A percentile compares a stretch with the other conserved stretches of the same genome.
Conservation (phyloP, 2,329 filamentous ascomycete genomes). For the Pseudocercospora fijiensis region DNA sequence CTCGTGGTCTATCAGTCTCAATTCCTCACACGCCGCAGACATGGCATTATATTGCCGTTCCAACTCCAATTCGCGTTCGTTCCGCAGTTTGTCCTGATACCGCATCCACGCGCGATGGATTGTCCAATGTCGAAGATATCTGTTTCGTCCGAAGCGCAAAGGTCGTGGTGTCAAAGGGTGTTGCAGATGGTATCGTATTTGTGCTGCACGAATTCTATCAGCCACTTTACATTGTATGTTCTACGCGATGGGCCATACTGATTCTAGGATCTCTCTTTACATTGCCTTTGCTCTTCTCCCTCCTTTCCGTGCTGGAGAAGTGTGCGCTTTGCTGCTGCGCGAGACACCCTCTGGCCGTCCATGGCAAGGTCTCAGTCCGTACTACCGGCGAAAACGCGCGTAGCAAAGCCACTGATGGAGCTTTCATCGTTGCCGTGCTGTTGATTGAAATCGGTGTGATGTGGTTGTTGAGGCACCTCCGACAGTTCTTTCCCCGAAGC, state of each 20-base stretch:
- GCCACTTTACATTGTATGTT: not conserved
- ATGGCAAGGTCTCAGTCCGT: constrained; percentile 19
- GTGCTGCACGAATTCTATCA: constrained; percentile 43
- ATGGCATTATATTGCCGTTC: constrained; percentile 80
- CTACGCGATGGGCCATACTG: constrained; percentile 25
- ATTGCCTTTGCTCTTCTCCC: constrained; percentile 35
- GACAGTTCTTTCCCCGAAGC: not conserved
- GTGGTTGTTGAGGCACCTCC: not conserved
- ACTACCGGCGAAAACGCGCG: constrained; percentile 31
- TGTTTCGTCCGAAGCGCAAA: constrained; percentile 82
- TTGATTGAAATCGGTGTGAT: not conserved
- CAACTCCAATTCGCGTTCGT: constrained; percentile 66
- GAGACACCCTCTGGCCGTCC: constrained; percentile 31
- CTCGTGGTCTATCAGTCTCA: constrained; percentile 55
- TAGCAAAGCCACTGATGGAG: constrained; percentile 33
- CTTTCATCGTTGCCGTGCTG: constrained; percentile 25
- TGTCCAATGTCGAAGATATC: constrained; percentile 93
- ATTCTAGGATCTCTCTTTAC: constrained; percentile 40
- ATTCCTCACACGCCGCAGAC: constrained; percentile 79
- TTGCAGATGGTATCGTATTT: constrained; percentile 69
- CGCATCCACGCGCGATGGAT: constrained; percentile 96
- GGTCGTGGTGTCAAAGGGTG: constrained; percentile 71
- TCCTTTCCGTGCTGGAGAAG: constrained; percentile 44
- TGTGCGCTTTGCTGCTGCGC: constrained; percentile 29
- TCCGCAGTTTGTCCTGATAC: constrained; percentile 67